Evolutionary conservation across 1,139 yeast genomes (phyloP).

Genomic region (Waltiozyma solani): DNA sequence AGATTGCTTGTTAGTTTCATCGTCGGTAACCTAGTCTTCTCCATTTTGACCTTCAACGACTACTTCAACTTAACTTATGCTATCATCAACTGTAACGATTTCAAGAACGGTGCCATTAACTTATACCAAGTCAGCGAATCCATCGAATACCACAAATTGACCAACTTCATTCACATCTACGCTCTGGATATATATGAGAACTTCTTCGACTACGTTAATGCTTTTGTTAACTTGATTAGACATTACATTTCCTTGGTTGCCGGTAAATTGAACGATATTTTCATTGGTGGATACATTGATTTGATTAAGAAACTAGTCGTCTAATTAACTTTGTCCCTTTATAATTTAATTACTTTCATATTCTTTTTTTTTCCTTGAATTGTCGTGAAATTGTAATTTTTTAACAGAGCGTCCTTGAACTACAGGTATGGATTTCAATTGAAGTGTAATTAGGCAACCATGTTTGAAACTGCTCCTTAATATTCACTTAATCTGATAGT

Average conservation of each 20-base stretch:
- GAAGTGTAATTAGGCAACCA: no score
- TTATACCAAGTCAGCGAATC: conserved; percentile 15
- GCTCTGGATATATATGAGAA: background rate
- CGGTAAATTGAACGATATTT: background rate
- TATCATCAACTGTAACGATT: conserved; percentile 18
- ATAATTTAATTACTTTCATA: no score
- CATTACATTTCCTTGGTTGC: background rate
- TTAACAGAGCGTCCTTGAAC: no score
- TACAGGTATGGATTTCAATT: no score
- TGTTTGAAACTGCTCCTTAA: no score
- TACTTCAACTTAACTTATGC: conserved; percentile 17
- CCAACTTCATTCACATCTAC: conserved; percentile 3
- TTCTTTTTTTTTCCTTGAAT: no score
- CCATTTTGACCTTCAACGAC: conserved; percentile 12
- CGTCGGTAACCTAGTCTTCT: conserved; percentile 12
- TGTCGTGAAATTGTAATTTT: no score
- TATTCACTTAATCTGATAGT: no score
- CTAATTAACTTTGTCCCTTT: no score
- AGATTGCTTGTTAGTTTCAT: conserved; percentile 14
- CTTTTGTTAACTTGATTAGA: background rate
- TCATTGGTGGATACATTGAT: background rate
- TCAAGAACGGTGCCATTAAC: conserved; percentile 16
- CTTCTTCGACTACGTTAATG: background rate
- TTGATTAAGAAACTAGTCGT: background rate
- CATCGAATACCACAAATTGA: conserved; percentile 12